Base-by-base conservation (phyloP, 805 yeast species). In the Pichia ethanolica region DNA sequence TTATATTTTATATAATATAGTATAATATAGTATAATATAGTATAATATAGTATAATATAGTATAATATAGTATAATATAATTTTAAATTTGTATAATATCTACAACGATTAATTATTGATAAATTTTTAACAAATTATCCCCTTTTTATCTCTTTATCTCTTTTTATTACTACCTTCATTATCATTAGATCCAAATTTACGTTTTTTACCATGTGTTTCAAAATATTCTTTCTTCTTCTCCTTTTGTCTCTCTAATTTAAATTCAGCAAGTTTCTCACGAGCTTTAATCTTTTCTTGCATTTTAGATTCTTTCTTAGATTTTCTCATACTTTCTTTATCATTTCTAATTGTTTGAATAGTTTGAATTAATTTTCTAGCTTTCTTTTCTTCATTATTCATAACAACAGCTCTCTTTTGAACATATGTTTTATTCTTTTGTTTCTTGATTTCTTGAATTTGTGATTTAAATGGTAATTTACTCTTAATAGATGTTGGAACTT, bases 371-470 rank as follows among this genome's bases (percentile, higher is more conserved):
- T 89, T 83, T 58, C 97, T 78, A 34, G 95, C 90, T 71, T 88
- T 86, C 83, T 88, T 89, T 68, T 91, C 98, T 46, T 88, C 96
- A 13, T 95, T 96, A 39, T 83, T 86, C 38, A 90, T 70, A 7
- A 93, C 93, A 47, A 93, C 97, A 1, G 99, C 99, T 62, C 99
- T 81, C 73, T 89, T 93, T 48, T 72, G 69, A 79, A 85, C 65
- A 63, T 91, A 93, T 0, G 96, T 82, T 61, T 79, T 75, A 68
- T 85, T 83, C 73, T 78, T 82, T 67, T 86, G 93, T 30, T 96
- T 95, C 66, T 83, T 86, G 93, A 88, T 86, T 59, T 80, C 79
- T 56, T 83, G 86, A 44, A 90, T 79, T 73, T 93, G 98, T 11
- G 97, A 88, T 62, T 85, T 86, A 74, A 87, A 93, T 37, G 99